Conservation (phyloP, 192 early-diverging fungal species). For the Coemansia sp. region DNA sequence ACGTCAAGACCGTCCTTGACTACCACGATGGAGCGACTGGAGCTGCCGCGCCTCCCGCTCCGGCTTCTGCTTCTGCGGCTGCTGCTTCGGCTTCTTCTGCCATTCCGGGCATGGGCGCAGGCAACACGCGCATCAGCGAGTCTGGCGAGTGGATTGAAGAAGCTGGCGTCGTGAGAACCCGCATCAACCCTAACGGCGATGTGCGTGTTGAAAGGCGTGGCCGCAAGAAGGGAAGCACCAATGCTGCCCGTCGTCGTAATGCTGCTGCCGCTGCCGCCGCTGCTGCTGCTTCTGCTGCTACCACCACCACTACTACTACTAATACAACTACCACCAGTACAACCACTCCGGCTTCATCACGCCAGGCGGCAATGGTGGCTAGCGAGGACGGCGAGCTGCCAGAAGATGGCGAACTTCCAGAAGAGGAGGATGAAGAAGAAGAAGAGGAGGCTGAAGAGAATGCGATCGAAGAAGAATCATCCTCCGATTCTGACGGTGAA, state of each 20-base stretch:
- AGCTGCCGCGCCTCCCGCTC: not conserved
- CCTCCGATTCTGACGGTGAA: constrained; percentile 40
- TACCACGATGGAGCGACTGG: constrained; percentile 53
- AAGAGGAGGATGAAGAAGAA: not conserved
- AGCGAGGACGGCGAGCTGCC: constrained; percentile 18
- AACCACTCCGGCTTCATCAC: not conserved
- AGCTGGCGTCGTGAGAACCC: constrained; percentile 36
- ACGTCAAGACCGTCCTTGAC: constrained; percentile 70
- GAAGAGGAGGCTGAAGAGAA: constrained; percentile 3
- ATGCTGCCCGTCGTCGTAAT: constrained; percentile 10
- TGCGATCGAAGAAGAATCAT: not conserved
- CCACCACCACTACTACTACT: not conserved
- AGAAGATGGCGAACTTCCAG: constrained; percentile 13
- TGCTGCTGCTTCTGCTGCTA: too few species aligned
- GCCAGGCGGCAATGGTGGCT: not conserved
- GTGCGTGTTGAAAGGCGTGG: constrained; percentile 47
- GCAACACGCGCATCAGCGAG: constrained; percentile 25
- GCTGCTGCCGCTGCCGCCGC: not conserved
- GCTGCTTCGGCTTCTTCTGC: not conserved
- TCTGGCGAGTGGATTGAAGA: constrained; percentile 36
- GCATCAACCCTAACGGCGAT: constrained; percentile 37
- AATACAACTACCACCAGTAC: not conserved
- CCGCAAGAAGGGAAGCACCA: constrained; percentile 52
- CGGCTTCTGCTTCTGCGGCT: too few species aligned
- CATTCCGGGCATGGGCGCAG: constrained; percentile 19